These are phyloP conservation scores for Aspergillus leporis DNA, from an alignment of 495 filamentous ascomycete genomes.

Conservation along the genomic window DNA sequence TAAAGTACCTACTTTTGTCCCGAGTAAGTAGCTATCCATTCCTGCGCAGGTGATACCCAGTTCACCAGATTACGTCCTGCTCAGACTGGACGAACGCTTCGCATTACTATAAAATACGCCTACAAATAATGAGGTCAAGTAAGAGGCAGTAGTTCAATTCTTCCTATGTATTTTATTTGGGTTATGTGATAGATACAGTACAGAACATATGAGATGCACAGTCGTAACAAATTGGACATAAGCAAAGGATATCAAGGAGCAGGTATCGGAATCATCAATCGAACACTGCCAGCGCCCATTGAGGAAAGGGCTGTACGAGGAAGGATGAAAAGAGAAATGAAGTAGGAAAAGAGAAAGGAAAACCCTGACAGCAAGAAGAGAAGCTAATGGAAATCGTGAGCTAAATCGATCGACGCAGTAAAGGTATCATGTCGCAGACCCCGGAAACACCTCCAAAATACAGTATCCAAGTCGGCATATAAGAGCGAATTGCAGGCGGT, in stretches of 20 bases:
- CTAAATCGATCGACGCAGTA: constrained; percentile 24
- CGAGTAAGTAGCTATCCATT: no score
- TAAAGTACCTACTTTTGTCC: no score
- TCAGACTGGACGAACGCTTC: no score
- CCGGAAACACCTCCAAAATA: constrained; percentile 28
- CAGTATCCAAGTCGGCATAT: constrained; percentile 25
- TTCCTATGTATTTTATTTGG: constrained; percentile 10
- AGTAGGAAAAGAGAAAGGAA: constrained; percentile 15
- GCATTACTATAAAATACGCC: no score
- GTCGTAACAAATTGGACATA: constrained; percentile 24
- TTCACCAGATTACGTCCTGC: no score
- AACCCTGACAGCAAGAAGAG: constrained; percentile 17
- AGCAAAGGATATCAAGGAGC: constrained; percentile 6
- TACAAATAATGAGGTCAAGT: no score
- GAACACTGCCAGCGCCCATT: constrained; percentile 30
- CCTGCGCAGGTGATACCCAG: no score
- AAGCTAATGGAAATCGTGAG: constrained; percentile 30
- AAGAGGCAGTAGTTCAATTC: neutral
- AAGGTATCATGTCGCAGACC: constrained; percentile 41
- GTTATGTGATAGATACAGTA: constrained; percentile 22
- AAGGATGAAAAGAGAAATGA: constrained; percentile 8
- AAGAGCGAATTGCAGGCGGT: neutral
- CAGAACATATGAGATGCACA: constrained; percentile 24
- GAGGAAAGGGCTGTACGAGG: constrained; percentile 9
- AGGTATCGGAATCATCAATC: constrained; percentile 15